A percentile compares a stretch with the other conserved stretches of the same genome.
These are phyloP conservation scores for Cucurbita ficifolia DNA, from an alignment of 306 rosid species.

Conservation along the genomic window DNA sequence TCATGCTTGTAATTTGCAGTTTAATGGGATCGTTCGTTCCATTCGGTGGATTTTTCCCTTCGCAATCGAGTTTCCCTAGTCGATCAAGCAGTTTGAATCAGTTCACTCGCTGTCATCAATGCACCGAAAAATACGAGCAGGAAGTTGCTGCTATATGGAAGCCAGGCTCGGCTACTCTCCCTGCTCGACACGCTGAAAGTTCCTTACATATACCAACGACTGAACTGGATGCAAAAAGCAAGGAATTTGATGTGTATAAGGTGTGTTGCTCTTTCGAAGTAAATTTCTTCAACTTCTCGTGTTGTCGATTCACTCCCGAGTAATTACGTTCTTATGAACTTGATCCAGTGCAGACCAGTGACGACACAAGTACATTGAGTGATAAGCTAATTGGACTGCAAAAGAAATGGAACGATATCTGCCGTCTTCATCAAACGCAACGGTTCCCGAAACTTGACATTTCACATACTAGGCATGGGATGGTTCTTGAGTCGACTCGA, in stretches of 20 bases:
- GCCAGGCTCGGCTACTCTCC: constrained; percentile 23
- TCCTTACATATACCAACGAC: constrained; percentile 35
- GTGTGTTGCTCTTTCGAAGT: constrained; percentile 35
- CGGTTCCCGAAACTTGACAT: constrained; percentile 27
- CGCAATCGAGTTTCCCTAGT: constrained; percentile 37
- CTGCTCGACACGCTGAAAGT: constrained; percentile 23
- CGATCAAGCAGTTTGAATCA: constrained; percentile 26
- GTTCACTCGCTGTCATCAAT: constrained; percentile 37
- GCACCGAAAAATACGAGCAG: constrained; percentile 68
- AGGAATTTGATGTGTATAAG: constrained; percentile 47
- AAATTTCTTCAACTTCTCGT: constrained; percentile 6
- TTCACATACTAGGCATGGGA: constrained; percentile 26
- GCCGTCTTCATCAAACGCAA: constrained; percentile 41
- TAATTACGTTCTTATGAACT: constrained; percentile 20
- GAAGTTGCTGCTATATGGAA: constrained; percentile 52
- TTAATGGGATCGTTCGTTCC: constrained; percentile 96
- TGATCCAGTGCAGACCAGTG: constrained; percentile 67
- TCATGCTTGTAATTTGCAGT: constrained; percentile 46
- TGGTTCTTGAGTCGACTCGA: constrained; percentile 28
- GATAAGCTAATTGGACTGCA: constrained; percentile 34
- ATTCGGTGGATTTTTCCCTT: constrained; percentile 73
- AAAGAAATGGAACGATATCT: constrained; percentile 63
- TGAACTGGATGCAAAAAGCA: constrained; percentile 28
- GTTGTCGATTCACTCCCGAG: not conserved
- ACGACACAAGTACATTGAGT: constrained; percentile 30